Conservation (phyloP, 2,329 filamentous ascomycete species). For the Fusarium multiceps region DNA sequence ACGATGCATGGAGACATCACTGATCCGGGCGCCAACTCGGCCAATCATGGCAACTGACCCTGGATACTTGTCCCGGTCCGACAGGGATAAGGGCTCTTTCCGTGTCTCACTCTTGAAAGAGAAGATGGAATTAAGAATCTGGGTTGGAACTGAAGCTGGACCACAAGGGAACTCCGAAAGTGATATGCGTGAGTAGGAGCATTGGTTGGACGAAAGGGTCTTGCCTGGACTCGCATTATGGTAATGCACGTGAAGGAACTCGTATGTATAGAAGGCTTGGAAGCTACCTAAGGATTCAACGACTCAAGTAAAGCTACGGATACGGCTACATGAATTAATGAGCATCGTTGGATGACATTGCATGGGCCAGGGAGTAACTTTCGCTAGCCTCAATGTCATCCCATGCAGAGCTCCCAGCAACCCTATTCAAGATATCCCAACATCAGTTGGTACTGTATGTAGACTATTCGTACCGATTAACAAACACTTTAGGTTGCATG, state of each 20-base stretch:
- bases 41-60: slow-evolving; percentile 48
- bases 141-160: slow-evolving; percentile 7
- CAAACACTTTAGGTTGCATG: slow-evolving; percentile 11
- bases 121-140: slow-evolving; percentile 16
- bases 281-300: background rate
- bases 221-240: background rate
- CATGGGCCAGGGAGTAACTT: slow-evolving; percentile 1
- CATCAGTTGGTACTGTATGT: background rate
- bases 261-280: background rate
- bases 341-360: slow-evolving; percentile 1
- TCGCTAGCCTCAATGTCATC: background rate
- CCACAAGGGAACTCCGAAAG: background rate
- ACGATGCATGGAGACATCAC: slow-evolving; percentile 45
- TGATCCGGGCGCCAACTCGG: slow-evolving; percentile 50
- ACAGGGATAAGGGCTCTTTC: slow-evolving; percentile 36
- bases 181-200: background rate
- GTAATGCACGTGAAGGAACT: background rate
- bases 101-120: slow-evolving; percentile 26
- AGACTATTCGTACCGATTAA: background rate
- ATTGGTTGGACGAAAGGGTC: background rate
- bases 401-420: background rate
- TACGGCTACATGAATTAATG: background rate
- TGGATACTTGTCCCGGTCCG: slow-evolving; percentile 30
- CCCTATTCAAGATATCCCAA: background rate
- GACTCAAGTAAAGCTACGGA: background rate